Conservation (phyloP, 495 filamentous ascomycete species). For the Xylaria longipes region DNA sequence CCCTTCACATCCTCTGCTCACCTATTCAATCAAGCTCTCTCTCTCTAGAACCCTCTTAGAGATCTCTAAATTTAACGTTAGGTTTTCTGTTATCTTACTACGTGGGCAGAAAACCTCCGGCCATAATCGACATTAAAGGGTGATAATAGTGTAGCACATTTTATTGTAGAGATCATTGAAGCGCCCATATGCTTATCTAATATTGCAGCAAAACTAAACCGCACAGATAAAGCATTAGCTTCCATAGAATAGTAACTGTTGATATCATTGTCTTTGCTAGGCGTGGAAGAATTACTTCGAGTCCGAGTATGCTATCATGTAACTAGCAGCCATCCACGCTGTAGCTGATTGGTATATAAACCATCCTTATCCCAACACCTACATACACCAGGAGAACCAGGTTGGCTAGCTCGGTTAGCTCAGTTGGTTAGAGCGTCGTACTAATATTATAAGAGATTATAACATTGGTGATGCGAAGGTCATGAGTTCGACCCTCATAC, state of each 20-base stretch:
- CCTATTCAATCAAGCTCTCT: too few species aligned
- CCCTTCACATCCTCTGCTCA: too few species aligned
- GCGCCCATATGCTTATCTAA: neutral
- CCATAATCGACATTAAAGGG: too few species aligned
- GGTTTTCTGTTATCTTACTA: too few species aligned
- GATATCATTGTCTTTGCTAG: neutral
- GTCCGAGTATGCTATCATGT: neutral
- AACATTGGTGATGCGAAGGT: constrained; percentile 22
- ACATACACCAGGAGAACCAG: too few species aligned
- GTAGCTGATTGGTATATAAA: too few species aligned
- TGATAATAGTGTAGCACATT: too few species aligned
- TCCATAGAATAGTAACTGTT: neutral
- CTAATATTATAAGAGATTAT: constrained; percentile 15
- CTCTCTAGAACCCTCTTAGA: too few species aligned
- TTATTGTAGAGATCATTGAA: too few species aligned
- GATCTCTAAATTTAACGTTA: too few species aligned
- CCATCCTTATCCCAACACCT: neutral
- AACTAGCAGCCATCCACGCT: too few species aligned
- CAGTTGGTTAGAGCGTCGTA: constrained; percentile 20
- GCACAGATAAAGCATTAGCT: neutral
- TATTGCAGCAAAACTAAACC: neutral
- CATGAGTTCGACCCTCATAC: constrained; percentile 7
- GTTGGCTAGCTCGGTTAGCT: constrained; percentile 5
- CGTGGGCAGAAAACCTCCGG: too few species aligned
- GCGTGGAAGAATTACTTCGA: neutral